Conservation (phyloP, 2,329 filamentous ascomycete species). For the Rosellinia necatrix region DNA sequence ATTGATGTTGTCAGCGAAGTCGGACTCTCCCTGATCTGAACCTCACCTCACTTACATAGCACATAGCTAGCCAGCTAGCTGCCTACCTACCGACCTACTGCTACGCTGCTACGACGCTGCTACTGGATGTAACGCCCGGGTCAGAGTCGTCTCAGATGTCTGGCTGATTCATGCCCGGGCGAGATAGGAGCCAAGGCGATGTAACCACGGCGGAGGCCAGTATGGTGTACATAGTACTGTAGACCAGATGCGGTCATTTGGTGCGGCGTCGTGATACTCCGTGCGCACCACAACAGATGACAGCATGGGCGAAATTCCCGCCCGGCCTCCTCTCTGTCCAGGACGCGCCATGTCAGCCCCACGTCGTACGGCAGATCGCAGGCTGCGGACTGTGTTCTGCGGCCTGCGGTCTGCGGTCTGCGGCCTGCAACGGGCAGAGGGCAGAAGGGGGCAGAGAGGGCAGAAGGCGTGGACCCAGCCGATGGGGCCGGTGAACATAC, state of each 20-base stretch:
- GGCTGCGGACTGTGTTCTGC: no score
- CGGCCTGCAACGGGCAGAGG: constrained; percentile 13
- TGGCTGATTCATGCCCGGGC: neutral
- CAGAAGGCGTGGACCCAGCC: constrained; percentile 11
- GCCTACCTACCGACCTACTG: no score
- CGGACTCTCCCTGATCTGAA: no score
- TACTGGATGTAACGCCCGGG: neutral
- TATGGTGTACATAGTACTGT: neutral
- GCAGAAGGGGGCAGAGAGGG: no score
- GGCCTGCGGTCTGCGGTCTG: no score
- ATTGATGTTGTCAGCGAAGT: neutral
- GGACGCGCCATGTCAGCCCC: constrained; percentile 18
- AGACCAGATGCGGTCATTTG: neutral
- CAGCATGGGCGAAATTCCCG: no score
- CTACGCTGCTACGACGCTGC: no score
- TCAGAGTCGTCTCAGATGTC: neutral
- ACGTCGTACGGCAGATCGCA: constrained; percentile 17
- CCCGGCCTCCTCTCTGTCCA: no score
- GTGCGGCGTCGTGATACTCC: constrained; percentile 6
- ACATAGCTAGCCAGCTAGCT: no score
- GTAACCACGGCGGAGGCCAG: neutral
- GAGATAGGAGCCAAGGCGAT: neutral
- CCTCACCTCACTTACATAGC: no score
- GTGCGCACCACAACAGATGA: constrained; percentile 6
- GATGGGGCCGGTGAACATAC: constrained; percentile 15